These are phyloP conservation scores for Aspergillus panamensis DNA, from an alignment of 495 filamentous ascomycete genomes.

Conservation along the genomic window DNA sequence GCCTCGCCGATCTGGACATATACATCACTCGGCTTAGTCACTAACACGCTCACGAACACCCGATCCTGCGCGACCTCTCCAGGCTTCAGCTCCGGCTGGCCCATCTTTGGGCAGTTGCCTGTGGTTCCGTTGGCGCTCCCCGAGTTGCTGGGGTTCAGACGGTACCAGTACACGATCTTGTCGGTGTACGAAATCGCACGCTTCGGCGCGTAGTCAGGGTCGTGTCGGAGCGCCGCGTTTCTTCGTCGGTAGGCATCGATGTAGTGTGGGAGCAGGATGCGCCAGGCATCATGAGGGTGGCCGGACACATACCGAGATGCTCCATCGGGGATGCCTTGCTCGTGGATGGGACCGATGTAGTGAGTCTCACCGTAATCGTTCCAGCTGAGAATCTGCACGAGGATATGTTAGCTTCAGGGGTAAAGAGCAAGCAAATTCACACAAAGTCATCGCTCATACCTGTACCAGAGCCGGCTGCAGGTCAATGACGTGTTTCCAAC, in stretches of 20 bases:
- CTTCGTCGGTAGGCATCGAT: conserved; percentile 61
- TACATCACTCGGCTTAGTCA: conserved; percentile 35
- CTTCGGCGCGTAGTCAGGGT: conserved; percentile 6
- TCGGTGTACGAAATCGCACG: conserved; percentile 19
- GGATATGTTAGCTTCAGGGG: neutral
- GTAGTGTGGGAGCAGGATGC: conserved; percentile 56
- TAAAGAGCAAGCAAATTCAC: neutral
- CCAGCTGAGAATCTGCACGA: conserved; percentile 52
- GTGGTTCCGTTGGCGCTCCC: conserved; percentile 37
- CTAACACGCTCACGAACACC: conserved; percentile 34
- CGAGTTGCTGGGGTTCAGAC: conserved; percentile 37
- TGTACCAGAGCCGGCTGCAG: conserved; percentile 64
- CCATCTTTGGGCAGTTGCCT: conserved; percentile 34
- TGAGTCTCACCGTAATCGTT: conserved; percentile 77
- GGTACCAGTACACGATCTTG: conserved; percentile 66
- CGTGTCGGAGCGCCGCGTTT: conserved; percentile 25
- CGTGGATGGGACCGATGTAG: conserved; percentile 61
- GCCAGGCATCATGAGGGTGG: conserved; percentile 55
- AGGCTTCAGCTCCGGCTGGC: conserved; percentile 27
- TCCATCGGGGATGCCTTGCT: conserved; percentile 47
- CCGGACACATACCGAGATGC: conserved; percentile 47
- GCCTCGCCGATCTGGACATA: conserved; percentile 49
- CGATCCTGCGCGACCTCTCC: conserved; percentile 30
- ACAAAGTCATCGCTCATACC: conserved; percentile 36
- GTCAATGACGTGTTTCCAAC: conserved; percentile 66